Evolutionary conservation across 306 rosid genomes (phyloP).

Genomic region (Corylus heterophylla): DNA sequence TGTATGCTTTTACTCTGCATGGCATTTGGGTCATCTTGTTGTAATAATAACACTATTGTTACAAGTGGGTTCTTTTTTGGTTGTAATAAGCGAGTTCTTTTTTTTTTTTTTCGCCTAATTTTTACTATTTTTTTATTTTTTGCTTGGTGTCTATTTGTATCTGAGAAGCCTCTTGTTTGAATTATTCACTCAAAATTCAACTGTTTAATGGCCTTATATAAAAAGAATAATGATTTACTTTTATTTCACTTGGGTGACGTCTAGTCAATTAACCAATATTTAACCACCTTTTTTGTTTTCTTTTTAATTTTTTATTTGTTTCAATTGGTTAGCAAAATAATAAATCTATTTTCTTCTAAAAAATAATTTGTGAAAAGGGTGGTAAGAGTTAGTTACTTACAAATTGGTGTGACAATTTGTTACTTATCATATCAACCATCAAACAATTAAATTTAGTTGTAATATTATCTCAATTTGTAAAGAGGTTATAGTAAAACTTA

Average conservation of each 20-base stretch:
- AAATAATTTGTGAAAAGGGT: too few relatives aligned
- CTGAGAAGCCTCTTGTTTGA: neutral
- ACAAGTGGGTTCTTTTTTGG: neutral
- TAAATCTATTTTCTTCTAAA: too few relatives aligned
- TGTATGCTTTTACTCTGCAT: neutral
- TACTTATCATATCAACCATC: too few relatives aligned
- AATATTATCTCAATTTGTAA: too few relatives aligned
- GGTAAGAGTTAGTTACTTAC: too few relatives aligned
- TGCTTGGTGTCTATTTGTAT: neutral
- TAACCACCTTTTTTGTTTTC: too few relatives aligned
- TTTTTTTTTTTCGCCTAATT: neutral
- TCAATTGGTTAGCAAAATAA: too few relatives aligned
- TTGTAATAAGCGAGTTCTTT: neutral
- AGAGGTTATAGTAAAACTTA: too few relatives aligned
- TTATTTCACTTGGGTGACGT: too few relatives aligned
- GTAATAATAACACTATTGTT: neutral
- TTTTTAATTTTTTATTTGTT: neutral
- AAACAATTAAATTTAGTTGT: too few relatives aligned
- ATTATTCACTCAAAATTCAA: neutral
- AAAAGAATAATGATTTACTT: too few relatives aligned
- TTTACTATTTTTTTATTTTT: neutral
- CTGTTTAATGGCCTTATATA: neutral
- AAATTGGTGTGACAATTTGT: too few relatives aligned
- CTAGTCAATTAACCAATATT: neutral
- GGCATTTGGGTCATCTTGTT: neutral